Evolutionary conservation across 345 rosid genomes (phyloP).

Genomic region (Populus ilicifolia): DNA sequence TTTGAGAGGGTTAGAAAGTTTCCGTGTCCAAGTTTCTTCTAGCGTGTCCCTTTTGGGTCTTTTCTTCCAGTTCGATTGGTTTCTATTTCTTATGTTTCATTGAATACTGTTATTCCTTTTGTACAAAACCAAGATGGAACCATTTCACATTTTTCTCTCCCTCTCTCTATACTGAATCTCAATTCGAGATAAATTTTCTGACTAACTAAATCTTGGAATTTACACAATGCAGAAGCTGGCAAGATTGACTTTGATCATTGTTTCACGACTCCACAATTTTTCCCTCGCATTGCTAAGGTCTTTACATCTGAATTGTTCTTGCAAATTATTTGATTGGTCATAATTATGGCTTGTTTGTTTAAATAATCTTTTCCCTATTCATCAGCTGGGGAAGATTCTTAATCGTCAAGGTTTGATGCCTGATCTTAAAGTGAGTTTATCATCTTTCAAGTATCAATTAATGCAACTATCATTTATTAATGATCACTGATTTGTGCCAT

Average conservation of each 20-base stretch:
- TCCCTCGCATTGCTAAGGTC: constrained; percentile 86
- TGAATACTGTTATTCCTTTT: too few relatives aligned
- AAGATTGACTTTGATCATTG: constrained; percentile 82
- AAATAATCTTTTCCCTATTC: constrained; percentile 1
- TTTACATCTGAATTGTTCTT: constrained; percentile 1
- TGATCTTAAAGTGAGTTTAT: constrained; percentile 64
- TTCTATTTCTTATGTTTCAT: too few relatives aligned
- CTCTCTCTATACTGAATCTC: neutral
- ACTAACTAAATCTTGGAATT: neutral
- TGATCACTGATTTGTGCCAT: neutral
- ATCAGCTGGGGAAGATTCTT: constrained; percentile 82
- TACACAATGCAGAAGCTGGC: constrained; percentile 57
- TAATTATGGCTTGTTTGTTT: constrained; percentile 1
- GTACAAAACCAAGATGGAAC: too few relatives aligned
- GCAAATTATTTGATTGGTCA: neutral
- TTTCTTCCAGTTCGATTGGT: too few relatives aligned
- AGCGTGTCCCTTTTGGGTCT: too few relatives aligned
- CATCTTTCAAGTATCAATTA: neutral
- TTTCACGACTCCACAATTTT: constrained; percentile 66
- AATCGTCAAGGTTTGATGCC: constrained; percentile 89
- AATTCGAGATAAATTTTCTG: neutral
- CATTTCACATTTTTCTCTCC: neutral
- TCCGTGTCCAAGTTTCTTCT: too few relatives aligned
- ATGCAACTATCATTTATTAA: neutral
- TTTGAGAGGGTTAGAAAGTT: too few relatives aligned